A percentile compares a stretch with the other conserved stretches of the same genome.
phyloP scores from a whole-genome alignment of 495 filamentous ascomycete species.

The Tuber calosporum region DNA sequence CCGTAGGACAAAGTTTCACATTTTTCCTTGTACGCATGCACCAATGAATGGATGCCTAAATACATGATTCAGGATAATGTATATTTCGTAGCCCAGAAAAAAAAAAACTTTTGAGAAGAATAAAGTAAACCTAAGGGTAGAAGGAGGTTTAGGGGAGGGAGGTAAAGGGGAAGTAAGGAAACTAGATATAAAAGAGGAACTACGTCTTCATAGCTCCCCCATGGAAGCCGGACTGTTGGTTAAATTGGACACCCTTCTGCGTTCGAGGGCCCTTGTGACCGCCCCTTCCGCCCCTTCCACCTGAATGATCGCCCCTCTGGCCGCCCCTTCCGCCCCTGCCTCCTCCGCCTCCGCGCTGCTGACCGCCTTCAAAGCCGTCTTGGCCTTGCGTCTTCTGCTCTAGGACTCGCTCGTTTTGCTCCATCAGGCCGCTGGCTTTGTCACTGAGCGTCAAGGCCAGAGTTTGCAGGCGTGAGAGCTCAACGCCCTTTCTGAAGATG shows the following conservation, averaged over 20 bases:
- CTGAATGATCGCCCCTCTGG: slow-evolving; percentile 56
- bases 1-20: slow-evolving; percentile 30
- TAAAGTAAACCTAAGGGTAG: slow-evolving; percentile 7
- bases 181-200: slow-evolving; percentile 11
- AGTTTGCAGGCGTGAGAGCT: slow-evolving; percentile 91
- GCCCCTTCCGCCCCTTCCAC: slow-evolving; percentile 43
- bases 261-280: slow-evolving; percentile 35
- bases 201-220: slow-evolving; percentile 42
- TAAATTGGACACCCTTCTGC: slow-evolving; percentile 41
- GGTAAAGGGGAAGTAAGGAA: not conserved
- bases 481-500: slow-evolving; percentile 98
- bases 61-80: slow-evolving; percentile 30
- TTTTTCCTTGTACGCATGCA: slow-evolving; percentile 39
- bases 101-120: slow-evolving; percentile 28
- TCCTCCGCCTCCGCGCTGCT: slow-evolving; percentile 66
- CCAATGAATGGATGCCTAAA: slow-evolving; percentile 36
- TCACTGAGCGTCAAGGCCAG: slow-evolving; percentile 87
- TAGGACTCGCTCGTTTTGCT: slow-evolving; percentile 91
- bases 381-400: slow-evolving; percentile 95
- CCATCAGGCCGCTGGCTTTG: slow-evolving; percentile 91
- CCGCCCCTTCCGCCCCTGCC: slow-evolving; percentile 60
- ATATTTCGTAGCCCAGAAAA: slow-evolving; percentile 14
- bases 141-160: not conserved
- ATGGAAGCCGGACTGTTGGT: slow-evolving; percentile 42
- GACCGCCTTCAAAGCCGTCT: slow-evolving; percentile 87